Conservation (phyloP, 1,284 basidiomycete species). For the Apiotrichum akiyoshidainum region DNA sequence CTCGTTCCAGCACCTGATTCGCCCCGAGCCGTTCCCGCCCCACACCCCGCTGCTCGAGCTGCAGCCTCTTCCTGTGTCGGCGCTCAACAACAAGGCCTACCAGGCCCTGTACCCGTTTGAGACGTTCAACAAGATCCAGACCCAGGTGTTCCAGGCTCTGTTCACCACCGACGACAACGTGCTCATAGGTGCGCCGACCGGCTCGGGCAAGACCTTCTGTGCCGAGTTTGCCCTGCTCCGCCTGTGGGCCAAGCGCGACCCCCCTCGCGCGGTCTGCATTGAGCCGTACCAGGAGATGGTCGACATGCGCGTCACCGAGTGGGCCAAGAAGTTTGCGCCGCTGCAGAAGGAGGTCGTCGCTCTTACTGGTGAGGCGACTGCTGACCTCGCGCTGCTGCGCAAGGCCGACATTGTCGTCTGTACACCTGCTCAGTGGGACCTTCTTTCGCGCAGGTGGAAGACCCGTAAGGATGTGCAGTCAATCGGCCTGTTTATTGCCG, state of each 20-base stretch:
- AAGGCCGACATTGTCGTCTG: slow-evolving; percentile 88
- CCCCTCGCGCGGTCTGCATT: slow-evolving; percentile 86
- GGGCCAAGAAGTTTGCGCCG: slow-evolving; percentile 77
- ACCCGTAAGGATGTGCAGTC: slow-evolving; percentile 91
- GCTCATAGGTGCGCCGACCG: slow-evolving; percentile 92
- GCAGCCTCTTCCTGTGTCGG: slow-evolving; percentile 82
- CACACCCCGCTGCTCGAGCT: slow-evolving; percentile 91
- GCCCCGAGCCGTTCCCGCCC: slow-evolving; percentile 93
- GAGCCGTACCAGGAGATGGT: slow-evolving; percentile 98
- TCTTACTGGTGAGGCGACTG: slow-evolving; percentile 90
- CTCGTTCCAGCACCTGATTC: slow-evolving; percentile 95
- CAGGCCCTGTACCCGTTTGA: slow-evolving; percentile 80
- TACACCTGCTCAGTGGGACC: slow-evolving; percentile 92
- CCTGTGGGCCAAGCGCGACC: slow-evolving; percentile 81
- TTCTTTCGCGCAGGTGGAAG: slow-evolving; percentile 92
- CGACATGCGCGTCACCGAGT: slow-evolving; percentile 80
- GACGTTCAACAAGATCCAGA: slow-evolving; percentile 98
- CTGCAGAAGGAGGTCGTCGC: slow-evolving; percentile 89
- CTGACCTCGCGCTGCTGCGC: slow-evolving; percentile 84
- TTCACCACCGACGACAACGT: slow-evolving; percentile 96
- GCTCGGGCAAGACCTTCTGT: slow-evolving; percentile 95
- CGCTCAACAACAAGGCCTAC: slow-evolving; percentile 86
- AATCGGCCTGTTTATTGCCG: slow-evolving; percentile 87
- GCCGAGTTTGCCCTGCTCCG: slow-evolving; percentile 92
- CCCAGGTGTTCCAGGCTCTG: slow-evolving; percentile 95